A percentile compares a stretch with the other conserved stretches of the same genome.
phyloP scores from a whole-genome alignment of 352 stramenopile species.

The Phytopythium oedochilum region DNA sequence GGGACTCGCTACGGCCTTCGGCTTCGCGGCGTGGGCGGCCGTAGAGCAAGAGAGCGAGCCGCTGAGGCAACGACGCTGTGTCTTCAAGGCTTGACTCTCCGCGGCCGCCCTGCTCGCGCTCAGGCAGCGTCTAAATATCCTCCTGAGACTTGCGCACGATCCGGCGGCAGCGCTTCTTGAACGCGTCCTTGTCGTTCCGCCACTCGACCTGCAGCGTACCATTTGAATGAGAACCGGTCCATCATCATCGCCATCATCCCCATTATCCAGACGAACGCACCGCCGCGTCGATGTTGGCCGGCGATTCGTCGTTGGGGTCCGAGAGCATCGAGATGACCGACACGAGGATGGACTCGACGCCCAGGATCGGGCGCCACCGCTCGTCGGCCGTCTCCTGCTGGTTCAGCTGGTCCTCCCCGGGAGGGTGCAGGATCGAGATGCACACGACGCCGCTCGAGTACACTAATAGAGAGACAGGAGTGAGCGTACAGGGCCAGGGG shows the following conservation, averaged over 20 bases:
- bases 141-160: slow-evolving; percentile 92
- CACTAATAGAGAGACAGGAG: slow-evolving; percentile 51
- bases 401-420: slow-evolving; percentile 98
- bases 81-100: too few species aligned
- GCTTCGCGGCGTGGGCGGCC: not conserved
- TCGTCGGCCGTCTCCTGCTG: slow-evolving; percentile 97
- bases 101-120: not conserved
- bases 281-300: slow-evolving; percentile 99
- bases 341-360: slow-evolving; percentile 94
- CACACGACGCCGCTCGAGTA: slow-evolving; percentile 98
- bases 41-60: not conserved
- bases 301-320: slow-evolving; percentile 99
- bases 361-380: slow-evolving; percentile 97
- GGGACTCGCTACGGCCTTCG: not conserved
- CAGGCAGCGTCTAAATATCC: slow-evolving; percentile 72
- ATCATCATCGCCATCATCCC: too few species aligned
- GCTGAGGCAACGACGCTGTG: too few species aligned
- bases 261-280: slow-evolving; percentile 72
- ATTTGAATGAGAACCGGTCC: too few species aligned
- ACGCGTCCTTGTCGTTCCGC: slow-evolving; percentile 89
- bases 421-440: slow-evolving; percentile 99
- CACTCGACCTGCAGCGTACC: slow-evolving; percentile 72
- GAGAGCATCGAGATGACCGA: slow-evolving; percentile 99
- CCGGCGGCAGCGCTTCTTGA: slow-evolving; percentile 91
- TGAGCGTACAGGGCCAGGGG: too few species aligned